phyloP scores from a whole-genome alignment of 2,329 filamentous ascomycete species.

The Fusarium tricinctum region DNA sequence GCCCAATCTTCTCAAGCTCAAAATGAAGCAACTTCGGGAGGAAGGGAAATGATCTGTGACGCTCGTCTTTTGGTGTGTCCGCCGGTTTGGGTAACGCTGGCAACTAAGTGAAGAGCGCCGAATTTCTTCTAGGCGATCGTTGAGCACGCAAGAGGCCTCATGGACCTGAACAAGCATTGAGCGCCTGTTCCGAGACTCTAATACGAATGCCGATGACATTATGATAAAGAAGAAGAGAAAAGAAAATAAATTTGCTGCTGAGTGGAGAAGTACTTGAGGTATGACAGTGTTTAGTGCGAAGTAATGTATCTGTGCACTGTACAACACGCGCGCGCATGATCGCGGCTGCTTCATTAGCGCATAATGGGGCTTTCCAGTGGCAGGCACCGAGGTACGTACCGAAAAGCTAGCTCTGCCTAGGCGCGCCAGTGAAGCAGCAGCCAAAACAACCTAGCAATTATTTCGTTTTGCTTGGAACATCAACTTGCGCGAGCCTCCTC shows the following conservation, averaged over 20 bases:
- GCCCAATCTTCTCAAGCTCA: slow-evolving; percentile 81
- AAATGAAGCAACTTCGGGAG: slow-evolving; percentile 79
- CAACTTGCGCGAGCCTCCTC: slow-evolving; percentile 34
- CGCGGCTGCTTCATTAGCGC: slow-evolving; percentile 34
- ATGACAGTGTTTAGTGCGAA: slow-evolving; percentile 40
- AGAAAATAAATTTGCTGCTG: slow-evolving; percentile 47
- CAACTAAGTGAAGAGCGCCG: slow-evolving; percentile 80
- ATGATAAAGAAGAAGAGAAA: slow-evolving; percentile 63
- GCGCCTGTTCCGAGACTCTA: slow-evolving; percentile 99
- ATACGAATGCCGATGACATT: slow-evolving; percentile 93
- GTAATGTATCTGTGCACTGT: slow-evolving; percentile 17
- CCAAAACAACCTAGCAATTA: slow-evolving; percentile 47
- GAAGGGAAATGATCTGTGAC: slow-evolving; percentile 62
- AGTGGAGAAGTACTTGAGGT: slow-evolving; percentile 47
- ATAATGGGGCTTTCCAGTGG: neutral
- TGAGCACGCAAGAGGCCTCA: slow-evolving; percentile 93
- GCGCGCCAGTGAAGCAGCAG: slow-evolving; percentile 47
- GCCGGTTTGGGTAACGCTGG: slow-evolving; percentile 66
- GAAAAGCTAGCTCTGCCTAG: slow-evolving; percentile 25
- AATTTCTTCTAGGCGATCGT: slow-evolving; percentile 91
- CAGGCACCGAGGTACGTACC: slow-evolving; percentile 41
- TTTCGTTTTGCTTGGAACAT: slow-evolving; percentile 39
- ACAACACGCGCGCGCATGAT: slow-evolving; percentile 12
- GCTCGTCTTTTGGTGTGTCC: slow-evolving; percentile 61
- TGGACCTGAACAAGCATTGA: slow-evolving; percentile 94